Evolutionary conservation across 2,329 filamentous ascomycete species (phyloP), one percentile per base, ranked within the genome.

Genomic region (Huntiella savannae): DNA sequence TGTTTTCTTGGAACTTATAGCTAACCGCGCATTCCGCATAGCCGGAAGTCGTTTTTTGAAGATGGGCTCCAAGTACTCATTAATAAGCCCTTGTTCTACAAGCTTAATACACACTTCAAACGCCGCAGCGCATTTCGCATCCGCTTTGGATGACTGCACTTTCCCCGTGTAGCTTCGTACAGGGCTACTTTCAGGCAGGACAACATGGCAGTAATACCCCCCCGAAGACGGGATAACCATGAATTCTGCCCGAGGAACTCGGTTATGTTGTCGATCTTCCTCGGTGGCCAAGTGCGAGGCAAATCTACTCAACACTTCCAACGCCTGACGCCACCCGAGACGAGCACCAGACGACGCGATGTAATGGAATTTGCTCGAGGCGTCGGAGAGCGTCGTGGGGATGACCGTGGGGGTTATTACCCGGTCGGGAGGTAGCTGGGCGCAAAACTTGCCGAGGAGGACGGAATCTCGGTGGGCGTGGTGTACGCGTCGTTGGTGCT

Each of bases 121-220:
- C 0, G 91, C 88, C 3, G 87, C 88, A 0, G 87, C 84, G 52
- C 83, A 84, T 59, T 91, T 92, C 4, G 91, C 88, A 13, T 80
- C 63, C 28, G 77, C 69, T 59, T 94, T 96, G 48, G 70, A 82
- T 5, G 66, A 58, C 47, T 79, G 74, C 0, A 74, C 63, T 5
- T 63, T 66, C 4, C 91, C 88, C 10, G 68, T 66, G 4, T 73
- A 68, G 28, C 73, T 76, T 47, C 69, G 71, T 33, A 95, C 64
- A 0, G 84, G 85, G 0, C 85, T 82, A 16, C 68, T 69, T 10
- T 77, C 72, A 0, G 91, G 88, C 17, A 98, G 64, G 8, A 84
- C 69, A 1, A 93, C 75, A 55, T 94, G 84, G 52, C 82, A 86
- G 37, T 79, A 59, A 54, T 79, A 95, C 17, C 73, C 70, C 10